phyloP scores from a whole-genome alignment of 441 rosid genomes.

The Populus hybrid region DNA sequence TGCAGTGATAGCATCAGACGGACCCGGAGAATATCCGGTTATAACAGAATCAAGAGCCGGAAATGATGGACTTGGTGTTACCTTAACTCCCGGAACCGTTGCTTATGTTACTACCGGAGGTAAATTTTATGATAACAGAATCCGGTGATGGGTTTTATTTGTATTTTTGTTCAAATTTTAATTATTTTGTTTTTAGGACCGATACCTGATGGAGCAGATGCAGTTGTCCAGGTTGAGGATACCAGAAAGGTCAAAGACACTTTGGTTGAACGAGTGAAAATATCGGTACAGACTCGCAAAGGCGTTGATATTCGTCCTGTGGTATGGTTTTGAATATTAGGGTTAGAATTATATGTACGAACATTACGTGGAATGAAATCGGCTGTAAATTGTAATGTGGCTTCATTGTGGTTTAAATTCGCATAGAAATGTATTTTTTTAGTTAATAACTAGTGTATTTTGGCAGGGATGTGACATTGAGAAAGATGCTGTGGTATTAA shows the following conservation, averaged over 20 bases:
- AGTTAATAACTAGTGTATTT: slow-evolving; percentile 5
- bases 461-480: slow-evolving; percentile 81
- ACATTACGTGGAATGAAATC: neutral
- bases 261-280: slow-evolving; percentile 50
- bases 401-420: neutral
- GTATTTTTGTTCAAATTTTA: neutral
- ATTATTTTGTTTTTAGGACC: slow-evolving; percentile 50
- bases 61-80: slow-evolving; percentile 82
- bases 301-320: slow-evolving; percentile 91
- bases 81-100: slow-evolving; percentile 80
- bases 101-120: slow-evolving; percentile 99
- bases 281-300: slow-evolving; percentile 58
- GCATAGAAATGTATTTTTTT: neutral
- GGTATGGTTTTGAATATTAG: slow-evolving; percentile 43
- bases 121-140: slow-evolving; percentile 7
- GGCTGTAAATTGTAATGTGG: neutral
- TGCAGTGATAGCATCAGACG: slow-evolving; percentile 93
- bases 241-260: slow-evolving; percentile 46
- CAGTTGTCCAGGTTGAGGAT: slow-evolving; percentile 97
- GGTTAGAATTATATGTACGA: neutral
- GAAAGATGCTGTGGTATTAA: slow-evolving; percentile 56
- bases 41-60: slow-evolving; percentile 97
- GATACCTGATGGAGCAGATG: slow-evolving; percentile 96
- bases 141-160: neutral
- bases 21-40: slow-evolving; percentile 91